A percentile compares a stretch with the other conserved stretches of the same genome.
Conservation (phyloP, 2,329 filamentous ascomycete genomes). For the Hymenoscyphus salicellus region DNA sequence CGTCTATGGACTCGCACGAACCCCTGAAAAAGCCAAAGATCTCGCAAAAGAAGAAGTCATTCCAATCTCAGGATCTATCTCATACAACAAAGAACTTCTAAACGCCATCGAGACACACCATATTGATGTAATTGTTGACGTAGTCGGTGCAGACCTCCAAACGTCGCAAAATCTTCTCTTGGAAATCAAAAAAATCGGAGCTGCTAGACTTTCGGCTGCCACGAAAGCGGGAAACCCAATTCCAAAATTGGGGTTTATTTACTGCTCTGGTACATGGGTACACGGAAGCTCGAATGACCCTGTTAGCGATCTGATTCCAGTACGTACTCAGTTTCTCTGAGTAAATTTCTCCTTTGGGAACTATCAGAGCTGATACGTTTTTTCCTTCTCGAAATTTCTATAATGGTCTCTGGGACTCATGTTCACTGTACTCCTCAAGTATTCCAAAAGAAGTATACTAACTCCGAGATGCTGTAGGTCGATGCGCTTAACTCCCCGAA, state of each 20-base stretch:
- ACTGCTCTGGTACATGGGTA: constrained; percentile 40
- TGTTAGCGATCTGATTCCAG: constrained; percentile 35
- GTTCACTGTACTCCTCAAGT: too few relatives aligned
- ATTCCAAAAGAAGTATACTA: too few relatives aligned
- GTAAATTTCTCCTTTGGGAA: constrained; percentile 48
- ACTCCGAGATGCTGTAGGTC: too few relatives aligned
- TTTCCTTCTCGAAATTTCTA: too few relatives aligned
- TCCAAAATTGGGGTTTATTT: constrained; percentile 41
- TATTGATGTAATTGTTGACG: constrained; percentile 40
- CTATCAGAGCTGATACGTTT: constrained; percentile 39
- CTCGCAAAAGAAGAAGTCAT: constrained; percentile 37
- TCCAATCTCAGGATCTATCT: constrained; percentile 33
- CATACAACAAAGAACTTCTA: constrained; percentile 17
- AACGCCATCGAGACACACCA: constrained; percentile 28
- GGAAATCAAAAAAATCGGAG: constrained; percentile 24
- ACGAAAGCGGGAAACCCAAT: constrained; percentile 21
- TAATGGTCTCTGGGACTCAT: too few relatives aligned
- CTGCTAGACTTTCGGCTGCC: constrained; percentile 23
- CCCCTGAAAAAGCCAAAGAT: constrained; percentile 33
- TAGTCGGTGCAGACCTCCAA: constrained; percentile 27
- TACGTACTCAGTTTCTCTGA: constrained; percentile 54
- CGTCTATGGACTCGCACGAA: constrained; percentile 39
- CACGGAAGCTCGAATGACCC: constrained; percentile 34
- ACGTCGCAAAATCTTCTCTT: constrained; percentile 29
- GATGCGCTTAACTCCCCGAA: constrained; percentile 22